Percentiles rank a stretch among this genome's conserved stretches.
These are phyloP conservation scores for Endocladia muricata DNA, from an alignment of 31 red algal genomes.

Conservation along the genomic window DNA sequence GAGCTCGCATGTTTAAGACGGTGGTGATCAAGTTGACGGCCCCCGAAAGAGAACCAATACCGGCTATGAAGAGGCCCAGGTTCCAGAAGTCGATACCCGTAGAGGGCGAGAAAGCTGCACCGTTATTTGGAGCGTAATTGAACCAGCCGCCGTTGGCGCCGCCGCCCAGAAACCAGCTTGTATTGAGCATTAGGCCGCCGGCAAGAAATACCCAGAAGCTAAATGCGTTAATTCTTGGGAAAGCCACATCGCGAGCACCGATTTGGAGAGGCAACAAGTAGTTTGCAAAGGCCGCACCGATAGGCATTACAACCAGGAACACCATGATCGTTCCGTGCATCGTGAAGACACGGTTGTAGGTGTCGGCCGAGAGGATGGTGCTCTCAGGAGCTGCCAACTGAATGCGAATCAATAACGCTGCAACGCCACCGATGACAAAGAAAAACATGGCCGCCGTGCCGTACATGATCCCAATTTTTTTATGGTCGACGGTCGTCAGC, in stretches of 20 bases:
- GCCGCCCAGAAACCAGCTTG: background rate
- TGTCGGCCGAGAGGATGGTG: background rate
- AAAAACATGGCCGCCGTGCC: background rate
- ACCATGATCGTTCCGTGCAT: constrained; percentile 34
- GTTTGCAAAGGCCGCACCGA: background rate
- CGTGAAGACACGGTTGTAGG: constrained; percentile 18
- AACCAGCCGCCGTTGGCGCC: background rate
- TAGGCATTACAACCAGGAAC: constrained; percentile 13
- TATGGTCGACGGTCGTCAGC: constrained; percentile 27
- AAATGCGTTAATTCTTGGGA: background rate
- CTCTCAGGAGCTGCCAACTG: background rate
- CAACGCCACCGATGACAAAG: constrained; percentile 6
- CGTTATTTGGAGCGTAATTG: background rate
- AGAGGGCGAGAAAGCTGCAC: background rate
- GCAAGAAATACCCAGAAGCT: background rate
- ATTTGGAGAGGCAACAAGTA: background rate
- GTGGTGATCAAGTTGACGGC: constrained; percentile 29
- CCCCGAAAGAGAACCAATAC: constrained; percentile 3
- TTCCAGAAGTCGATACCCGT: too few species aligned
- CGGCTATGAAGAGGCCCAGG: too few species aligned
- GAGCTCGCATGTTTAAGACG: constrained; percentile 12
- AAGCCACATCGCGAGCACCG: background rate
- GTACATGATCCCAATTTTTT: constrained; percentile 22
- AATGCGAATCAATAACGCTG: constrained; percentile 2
- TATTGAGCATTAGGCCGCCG: background rate